Conservation (phyloP, 805 yeast species). For the Priceomyces carsonii region DNA sequence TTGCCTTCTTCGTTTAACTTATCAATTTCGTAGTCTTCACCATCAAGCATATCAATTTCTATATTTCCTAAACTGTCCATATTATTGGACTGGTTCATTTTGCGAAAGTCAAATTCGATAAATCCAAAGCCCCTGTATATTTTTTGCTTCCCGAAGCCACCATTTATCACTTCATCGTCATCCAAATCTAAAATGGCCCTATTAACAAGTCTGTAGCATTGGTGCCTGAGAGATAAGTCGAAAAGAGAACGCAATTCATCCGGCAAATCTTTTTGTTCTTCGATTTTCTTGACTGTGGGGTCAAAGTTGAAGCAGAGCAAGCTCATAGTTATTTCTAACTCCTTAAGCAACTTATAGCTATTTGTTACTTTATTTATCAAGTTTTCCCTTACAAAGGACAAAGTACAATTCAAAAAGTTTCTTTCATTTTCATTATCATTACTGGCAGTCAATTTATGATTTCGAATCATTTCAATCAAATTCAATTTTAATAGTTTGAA, state of each 20-base stretch:
- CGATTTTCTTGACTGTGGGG: slow-evolving; percentile 26
- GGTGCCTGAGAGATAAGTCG: slow-evolving; percentile 59
- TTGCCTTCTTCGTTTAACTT: slow-evolving; percentile 11
- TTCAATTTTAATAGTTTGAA: slow-evolving; percentile 72
- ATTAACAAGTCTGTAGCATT: slow-evolving; percentile 72
- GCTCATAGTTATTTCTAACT: slow-evolving; percentile 83
- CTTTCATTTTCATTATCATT: slow-evolving; percentile 35
- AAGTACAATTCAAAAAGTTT: slow-evolving; percentile 52
- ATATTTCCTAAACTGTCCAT: slow-evolving; percentile 5
- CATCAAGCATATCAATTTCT: slow-evolving; percentile 4
- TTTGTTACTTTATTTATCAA: slow-evolving; percentile 62
- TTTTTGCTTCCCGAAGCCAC: slow-evolving; percentile 6
- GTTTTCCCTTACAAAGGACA: slow-evolving; percentile 61
- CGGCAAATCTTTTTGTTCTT: slow-evolving; percentile 49
- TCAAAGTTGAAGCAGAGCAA: slow-evolving; percentile 56
- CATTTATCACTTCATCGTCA: slow-evolving; percentile 9
- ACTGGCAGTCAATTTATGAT: slow-evolving; percentile 28
- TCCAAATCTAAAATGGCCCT: slow-evolving; percentile 52
- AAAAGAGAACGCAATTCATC: slow-evolving; percentile 54
- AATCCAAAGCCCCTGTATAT: slow-evolving; percentile 21
- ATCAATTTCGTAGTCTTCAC: slow-evolving; percentile 9
- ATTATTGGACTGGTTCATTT: slow-evolving; percentile 6
- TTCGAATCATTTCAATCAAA: slow-evolving; percentile 76
- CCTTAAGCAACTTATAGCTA: slow-evolving; percentile 60
- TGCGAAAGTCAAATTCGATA: slow-evolving; percentile 19